Conservation (phyloP, 768 basidiomycete genomes). For the Atractiella rhizophila region DNA sequence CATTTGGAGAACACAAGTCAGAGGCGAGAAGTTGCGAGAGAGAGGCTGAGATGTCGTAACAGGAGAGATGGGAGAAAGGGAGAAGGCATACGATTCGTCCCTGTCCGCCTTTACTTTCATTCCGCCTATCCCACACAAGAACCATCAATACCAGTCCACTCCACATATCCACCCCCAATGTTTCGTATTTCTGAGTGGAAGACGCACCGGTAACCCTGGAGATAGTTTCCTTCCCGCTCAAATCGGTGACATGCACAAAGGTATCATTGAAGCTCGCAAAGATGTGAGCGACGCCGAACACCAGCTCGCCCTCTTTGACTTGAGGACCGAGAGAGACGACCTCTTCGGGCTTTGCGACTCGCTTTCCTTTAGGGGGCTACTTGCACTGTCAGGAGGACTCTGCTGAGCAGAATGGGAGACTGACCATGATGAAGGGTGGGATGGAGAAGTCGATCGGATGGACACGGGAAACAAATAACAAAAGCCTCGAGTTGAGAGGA, state of each 20-base stretch:
- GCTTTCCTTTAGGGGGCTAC: too few species aligned
- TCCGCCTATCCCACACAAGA: slow-evolving; percentile 33
- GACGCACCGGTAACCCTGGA: slow-evolving; percentile 77
- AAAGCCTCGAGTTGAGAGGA: too few species aligned
- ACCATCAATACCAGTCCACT: neutral
- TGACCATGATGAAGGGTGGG: too few species aligned
- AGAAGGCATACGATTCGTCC: slow-evolving; percentile 88
- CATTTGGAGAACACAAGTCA: neutral
- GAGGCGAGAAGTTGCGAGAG: neutral
- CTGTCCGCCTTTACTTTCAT: slow-evolving; percentile 99
- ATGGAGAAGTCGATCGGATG: too few species aligned
- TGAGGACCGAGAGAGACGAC: slow-evolving; percentile 73
- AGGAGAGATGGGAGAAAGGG: slow-evolving; percentile 1
- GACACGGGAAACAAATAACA: too few species aligned
- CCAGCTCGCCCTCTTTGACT: slow-evolving; percentile 83
- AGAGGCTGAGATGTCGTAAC: neutral
- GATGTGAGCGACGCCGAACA: slow-evolving; percentile 96
- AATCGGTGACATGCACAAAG: slow-evolving; percentile 96
- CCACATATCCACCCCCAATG: neutral
- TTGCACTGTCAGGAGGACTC: too few species aligned
- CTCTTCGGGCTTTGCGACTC: too few species aligned
- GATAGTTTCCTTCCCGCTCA: slow-evolving; percentile 97
- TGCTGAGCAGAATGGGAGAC: too few species aligned
- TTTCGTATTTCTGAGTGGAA: neutral
- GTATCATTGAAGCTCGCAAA: slow-evolving; percentile 99